phyloP scores from a whole-genome alignment of 1,284 basidiomycete genomes.

The Rhodotorula mucilaginosa region DNA sequence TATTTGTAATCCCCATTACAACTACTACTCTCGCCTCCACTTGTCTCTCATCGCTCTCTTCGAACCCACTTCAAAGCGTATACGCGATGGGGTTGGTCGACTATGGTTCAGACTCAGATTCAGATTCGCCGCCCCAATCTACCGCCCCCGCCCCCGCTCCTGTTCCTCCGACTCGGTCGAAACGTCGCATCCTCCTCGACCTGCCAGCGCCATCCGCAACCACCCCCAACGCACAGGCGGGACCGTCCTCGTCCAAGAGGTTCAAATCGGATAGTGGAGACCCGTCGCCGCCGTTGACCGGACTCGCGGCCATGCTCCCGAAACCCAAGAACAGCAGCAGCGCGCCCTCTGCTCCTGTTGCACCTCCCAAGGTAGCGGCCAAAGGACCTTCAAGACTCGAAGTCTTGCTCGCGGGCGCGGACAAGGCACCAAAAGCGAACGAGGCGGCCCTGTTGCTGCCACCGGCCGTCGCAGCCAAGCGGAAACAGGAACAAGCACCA shows the following conservation, averaged over 20 bases:
- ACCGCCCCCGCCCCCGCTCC: background rate
- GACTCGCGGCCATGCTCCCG: constrained; percentile 37
- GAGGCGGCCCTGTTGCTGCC: constrained; percentile 25
- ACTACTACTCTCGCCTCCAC: no score
- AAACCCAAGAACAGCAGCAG: constrained; percentile 28
- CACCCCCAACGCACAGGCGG: no score
- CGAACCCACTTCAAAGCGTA: no score
- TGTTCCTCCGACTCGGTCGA: background rate
- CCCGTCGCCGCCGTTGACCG: constrained; percentile 21
- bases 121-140: background rate
- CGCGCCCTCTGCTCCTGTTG: background rate
- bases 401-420: background rate
- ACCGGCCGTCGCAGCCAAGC: constrained; percentile 25
- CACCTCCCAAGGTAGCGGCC: background rate
- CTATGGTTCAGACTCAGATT: constrained; percentile 37
- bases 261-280: constrained; percentile 28
- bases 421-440: background rate
- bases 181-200: constrained; percentile 37
- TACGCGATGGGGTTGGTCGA: constrained; percentile 19
- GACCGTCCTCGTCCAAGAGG: background rate
- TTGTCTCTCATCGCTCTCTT: no score
- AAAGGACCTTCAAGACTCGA: constrained; percentile 8
- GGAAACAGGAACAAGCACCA: constrained; percentile 13
- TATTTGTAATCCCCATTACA: no score
- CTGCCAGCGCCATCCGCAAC: constrained; percentile 11